A percentile compares a stretch with the other conserved stretches of the same genome.
These are phyloP conservation scores for Pseudogymnoascus sp. DNA, from an alignment of 2,329 filamentous ascomycete genomes.

Conservation along the genomic window DNA sequence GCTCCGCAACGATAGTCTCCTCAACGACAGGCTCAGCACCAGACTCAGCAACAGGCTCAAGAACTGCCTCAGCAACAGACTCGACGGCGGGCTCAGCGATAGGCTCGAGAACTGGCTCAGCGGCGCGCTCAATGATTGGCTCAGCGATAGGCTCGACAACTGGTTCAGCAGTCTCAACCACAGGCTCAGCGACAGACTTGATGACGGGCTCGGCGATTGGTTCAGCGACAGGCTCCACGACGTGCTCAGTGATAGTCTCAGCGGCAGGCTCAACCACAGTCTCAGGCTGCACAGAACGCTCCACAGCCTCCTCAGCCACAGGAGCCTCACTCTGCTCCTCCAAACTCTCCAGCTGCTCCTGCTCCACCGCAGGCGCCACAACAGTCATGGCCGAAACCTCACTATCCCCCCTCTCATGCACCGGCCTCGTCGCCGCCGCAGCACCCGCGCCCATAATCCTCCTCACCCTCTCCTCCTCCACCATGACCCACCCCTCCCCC, in stretches of 20 bases:
- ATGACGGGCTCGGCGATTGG: background rate
- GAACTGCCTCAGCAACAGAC: background rate
- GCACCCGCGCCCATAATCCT: background rate
- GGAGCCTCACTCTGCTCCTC: background rate
- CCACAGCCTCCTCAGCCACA: background rate
- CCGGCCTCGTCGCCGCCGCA: background rate
- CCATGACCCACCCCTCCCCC: background rate
- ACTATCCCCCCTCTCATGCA: constrained; percentile 1
- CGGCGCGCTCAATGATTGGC: background rate
- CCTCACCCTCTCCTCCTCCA: background rate
- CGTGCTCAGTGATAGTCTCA: background rate
- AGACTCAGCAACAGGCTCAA: background rate
- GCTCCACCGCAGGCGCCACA: background rate
- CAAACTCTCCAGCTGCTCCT: background rate
- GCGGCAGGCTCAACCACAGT: background rate
- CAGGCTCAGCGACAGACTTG: background rate
- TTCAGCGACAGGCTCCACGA: background rate
- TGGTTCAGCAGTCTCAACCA: background rate
- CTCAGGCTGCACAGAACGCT: background rate
- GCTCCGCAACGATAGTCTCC: background rate
- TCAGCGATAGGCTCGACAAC: background rate
- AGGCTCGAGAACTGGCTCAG: background rate
- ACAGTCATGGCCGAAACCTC: constrained; percentile 5
- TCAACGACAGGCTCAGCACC: background rate
- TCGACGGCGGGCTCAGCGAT: background rate